Conservation (phyloP, 441 rosid genomes). For the Hura crepitans region DNA sequence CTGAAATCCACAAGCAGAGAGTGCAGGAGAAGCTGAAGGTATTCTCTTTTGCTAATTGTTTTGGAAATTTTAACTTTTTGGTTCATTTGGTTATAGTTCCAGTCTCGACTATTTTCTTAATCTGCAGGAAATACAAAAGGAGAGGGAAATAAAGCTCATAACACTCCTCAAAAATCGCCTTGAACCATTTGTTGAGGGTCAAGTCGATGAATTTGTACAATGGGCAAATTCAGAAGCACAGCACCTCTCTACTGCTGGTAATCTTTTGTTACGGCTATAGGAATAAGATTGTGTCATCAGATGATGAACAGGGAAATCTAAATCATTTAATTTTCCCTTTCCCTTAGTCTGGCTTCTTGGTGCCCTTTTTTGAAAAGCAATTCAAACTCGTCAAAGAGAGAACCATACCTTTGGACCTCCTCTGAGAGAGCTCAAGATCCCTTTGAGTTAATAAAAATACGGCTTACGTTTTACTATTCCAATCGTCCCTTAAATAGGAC, state of each 20-base stretch:
- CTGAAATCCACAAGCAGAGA: slow-evolving; percentile 44
- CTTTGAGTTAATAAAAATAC: too few relatives aligned
- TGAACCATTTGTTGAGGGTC: slow-evolving; percentile 71
- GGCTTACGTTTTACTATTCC: too few relatives aligned
- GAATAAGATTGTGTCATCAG: too few relatives aligned
- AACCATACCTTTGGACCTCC: too few relatives aligned
- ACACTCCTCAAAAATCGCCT: slow-evolving; percentile 56
- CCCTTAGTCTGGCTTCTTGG: too few relatives aligned
- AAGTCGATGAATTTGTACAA: slow-evolving; percentile 44
- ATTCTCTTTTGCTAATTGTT: slow-evolving; percentile 10
- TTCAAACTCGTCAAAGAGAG: too few relatives aligned
- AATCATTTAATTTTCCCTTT: too few relatives aligned
- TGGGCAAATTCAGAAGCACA: slow-evolving; percentile 83
- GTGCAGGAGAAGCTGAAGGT: slow-evolving; percentile 75
- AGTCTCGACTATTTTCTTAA: slow-evolving; percentile 2
- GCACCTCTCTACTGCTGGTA: slow-evolving; percentile 76
- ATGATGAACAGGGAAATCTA: too few relatives aligned
- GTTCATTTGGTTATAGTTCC: slow-evolving; percentile 8
- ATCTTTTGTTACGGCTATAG: background rate
- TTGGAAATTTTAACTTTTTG: slow-evolving; percentile 7
- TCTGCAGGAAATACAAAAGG: slow-evolving; percentile 61
- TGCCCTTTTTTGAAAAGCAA: too few relatives aligned
- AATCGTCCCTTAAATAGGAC: too few relatives aligned
- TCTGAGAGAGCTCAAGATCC: too few relatives aligned
- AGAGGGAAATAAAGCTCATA: slow-evolving; percentile 61